Conservation (phyloP, 2,329 filamentous ascomycete genomes). For the Rhinocladiella similis region DNA sequence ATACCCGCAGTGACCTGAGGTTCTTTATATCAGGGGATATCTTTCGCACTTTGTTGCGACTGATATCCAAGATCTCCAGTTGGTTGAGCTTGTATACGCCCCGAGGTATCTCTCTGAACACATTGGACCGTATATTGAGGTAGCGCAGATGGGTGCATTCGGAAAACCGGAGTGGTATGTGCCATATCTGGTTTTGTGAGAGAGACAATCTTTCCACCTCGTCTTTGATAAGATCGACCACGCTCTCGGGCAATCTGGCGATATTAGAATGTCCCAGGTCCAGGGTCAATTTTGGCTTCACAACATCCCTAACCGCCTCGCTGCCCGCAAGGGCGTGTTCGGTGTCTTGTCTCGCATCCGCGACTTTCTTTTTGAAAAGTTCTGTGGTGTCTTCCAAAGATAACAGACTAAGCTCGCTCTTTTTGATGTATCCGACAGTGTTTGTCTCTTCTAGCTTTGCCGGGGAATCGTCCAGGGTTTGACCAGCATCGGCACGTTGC, state of each 20-base stretch:
- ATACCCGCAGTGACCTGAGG: slow-evolving; percentile 81
- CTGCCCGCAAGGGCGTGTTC: slow-evolving; percentile 48
- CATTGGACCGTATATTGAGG: slow-evolving; percentile 51
- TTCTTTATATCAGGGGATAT: slow-evolving; percentile 79
- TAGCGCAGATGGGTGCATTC: slow-evolving; percentile 51
- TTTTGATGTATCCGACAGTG: background rate
- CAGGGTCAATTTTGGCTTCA: slow-evolving; percentile 52
- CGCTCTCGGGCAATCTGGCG: slow-evolving; percentile 48
- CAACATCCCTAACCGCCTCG: slow-evolving; percentile 46
- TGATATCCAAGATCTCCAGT: slow-evolving; percentile 89
- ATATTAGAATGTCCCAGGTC: slow-evolving; percentile 53
- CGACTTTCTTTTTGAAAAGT: slow-evolving; percentile 45
- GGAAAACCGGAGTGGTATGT: slow-evolving; percentile 49
- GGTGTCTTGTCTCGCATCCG: slow-evolving; percentile 48
- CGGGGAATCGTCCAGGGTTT: slow-evolving; percentile 14
- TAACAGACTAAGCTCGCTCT: slow-evolving; percentile 29
- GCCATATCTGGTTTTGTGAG: slow-evolving; percentile 53
- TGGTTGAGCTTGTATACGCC: slow-evolving; percentile 78
- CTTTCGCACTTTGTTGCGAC: slow-evolving; percentile 77
- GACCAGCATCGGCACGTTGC: slow-evolving; percentile 10
- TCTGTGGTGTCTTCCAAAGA: slow-evolving; percentile 48
- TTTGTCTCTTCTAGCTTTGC: slow-evolving; percentile 7
- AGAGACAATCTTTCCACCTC: slow-evolving; percentile 55
- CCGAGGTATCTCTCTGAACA: slow-evolving; percentile 61
- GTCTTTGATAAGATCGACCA: slow-evolving; percentile 53